Evolutionary conservation across 345 rosid species (phyloP), one percentile per base, ranked within the genome.

Genomic region (Turritis glabra): DNA sequence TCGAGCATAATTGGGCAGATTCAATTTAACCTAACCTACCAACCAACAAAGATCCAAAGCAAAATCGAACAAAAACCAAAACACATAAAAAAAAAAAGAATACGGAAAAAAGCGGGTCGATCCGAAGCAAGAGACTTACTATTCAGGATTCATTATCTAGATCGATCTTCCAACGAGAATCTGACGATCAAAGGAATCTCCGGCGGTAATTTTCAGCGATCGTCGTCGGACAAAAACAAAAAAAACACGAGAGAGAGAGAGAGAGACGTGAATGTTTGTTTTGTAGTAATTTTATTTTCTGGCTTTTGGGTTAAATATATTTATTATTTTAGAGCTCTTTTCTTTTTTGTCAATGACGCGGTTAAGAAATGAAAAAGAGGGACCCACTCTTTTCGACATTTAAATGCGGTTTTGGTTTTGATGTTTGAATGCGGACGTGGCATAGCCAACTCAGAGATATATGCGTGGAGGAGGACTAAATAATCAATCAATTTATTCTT

Each of bases 121-220:
- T 62, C 59, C 43, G 54, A 46, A 21, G 10, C 22, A 44, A 32
- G 6, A 44, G 14, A 33, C 81, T 78, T 78, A 78, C 81, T 78
- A 78, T 66, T 78, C 81, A 65, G 81, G 77, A 72, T 78, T 78
- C 81, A 78, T 78, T 30, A n/a, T 10, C 7, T 30, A 48, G 77
- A 77, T 71, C 57, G 72, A 77, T 76, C 60, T 46, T 23, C 33
- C 19, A 33, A 54, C 33, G 57, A 64, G 14, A 72, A n/a, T 56
- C 38, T 56, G 67, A 5, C 19, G 60, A 26, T 15, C 7, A 2
- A 25, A 29, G 51, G 30, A 71, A 46, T 27, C 43, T 33, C 68
- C 67, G 77, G 77, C 48, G 62, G 30, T 40, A 48, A 13, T 19
- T 25, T 33, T 38, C 40, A 50, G 81, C 25, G 58, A 72, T 71